phyloP scores from a whole-genome alignment of 2,329 filamentous ascomycete genomes.

The Diaporthe vexans region DNA sequence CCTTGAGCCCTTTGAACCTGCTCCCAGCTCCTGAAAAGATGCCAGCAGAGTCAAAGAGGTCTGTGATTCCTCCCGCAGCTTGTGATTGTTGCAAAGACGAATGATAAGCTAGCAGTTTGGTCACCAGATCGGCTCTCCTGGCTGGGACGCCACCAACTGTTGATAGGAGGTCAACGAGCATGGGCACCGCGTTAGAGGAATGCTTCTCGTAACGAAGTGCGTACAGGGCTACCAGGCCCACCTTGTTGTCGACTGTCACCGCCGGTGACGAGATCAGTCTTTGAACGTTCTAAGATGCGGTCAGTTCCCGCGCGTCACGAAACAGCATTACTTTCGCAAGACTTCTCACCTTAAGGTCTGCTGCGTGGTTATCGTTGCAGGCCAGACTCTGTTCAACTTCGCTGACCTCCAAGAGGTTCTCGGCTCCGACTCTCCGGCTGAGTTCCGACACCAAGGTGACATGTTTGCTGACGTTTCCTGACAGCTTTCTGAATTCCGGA shows the following conservation, averaged over 20 bases:
- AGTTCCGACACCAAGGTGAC: slow-evolving; percentile 96
- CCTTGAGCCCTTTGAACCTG: slow-evolving; percentile 94
- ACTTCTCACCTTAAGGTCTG: slow-evolving; percentile 83
- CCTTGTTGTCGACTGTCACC: slow-evolving; percentile 85
- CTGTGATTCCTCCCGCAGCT: slow-evolving; percentile 83
- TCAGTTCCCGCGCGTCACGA: slow-evolving; percentile 16
- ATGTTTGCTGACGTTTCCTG: slow-evolving; percentile 98
- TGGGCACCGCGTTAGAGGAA: slow-evolving; percentile 83
- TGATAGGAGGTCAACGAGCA: slow-evolving; percentile 87
- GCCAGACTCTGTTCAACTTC: slow-evolving; percentile 97
- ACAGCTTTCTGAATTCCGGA: slow-evolving; percentile 96
- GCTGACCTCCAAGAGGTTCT: slow-evolving; percentile 93
- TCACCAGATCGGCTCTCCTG: slow-evolving; percentile 82
- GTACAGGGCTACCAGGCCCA: slow-evolving; percentile 93
- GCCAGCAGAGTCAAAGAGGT: slow-evolving; percentile 91
- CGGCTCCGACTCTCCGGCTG: slow-evolving; percentile 86
- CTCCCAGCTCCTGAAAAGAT: slow-evolving; percentile 92
- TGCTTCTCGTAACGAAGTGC: slow-evolving; percentile 92
- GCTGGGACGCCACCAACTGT: slow-evolving; percentile 86
- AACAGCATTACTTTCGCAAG: neutral
- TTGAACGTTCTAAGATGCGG: slow-evolving; percentile 77
- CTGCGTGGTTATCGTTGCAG: slow-evolving; percentile 94
- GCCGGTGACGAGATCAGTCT: slow-evolving; percentile 84
- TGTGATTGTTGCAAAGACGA: slow-evolving; percentile 86
- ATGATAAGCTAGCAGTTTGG: slow-evolving; percentile 87